Base-by-base conservation (phyloP, 805 yeast genomes). In the Tetrapisispora iriomotensis region DNA sequence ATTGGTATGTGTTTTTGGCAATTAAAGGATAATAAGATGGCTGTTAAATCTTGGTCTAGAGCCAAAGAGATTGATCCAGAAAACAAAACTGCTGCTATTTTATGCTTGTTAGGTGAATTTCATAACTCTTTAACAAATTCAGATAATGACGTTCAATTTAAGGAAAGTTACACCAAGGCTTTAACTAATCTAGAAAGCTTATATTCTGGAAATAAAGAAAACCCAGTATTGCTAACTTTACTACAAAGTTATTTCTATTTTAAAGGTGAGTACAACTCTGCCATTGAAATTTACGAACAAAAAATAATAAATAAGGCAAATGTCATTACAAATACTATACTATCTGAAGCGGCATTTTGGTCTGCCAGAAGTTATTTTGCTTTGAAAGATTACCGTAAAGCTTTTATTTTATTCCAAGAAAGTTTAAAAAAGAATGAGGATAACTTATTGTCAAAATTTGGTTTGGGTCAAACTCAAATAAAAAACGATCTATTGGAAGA, bases 1-100 rank as follows among this genome's bases (percentile, higher is more conserved):
- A 76, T 90, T 44, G 99, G 98, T 26, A 65, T 92, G 47, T 88
- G 96, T 60, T 90, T 79, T 56, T 92, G 96, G 96, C 75, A 75
- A 44, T 65, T 92, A 45, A 81, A 81, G 38, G 94, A 85, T 58
- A 73, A 75, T 46, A 72, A 72, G 37, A 72, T 85, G 66, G 97
- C 98, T 0, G 54, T 72, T 6, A 65, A 66, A 36, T 81, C 97
- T 0, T 92, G 97, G 96, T 72, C 74, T 45, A 73, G 96, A 53
- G 72, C 85, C 1, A 62, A 78, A 24, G 82, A 79, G 54, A 60
- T 90, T 30, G 75, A 81, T 45, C 77, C 81, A 4, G 54, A 65
- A 19, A 76, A 76, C 47, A 55, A 69, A 14, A 73, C 76, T 43
- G 87, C 87, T 3, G 72, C 73, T 37, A 63, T 85, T 6, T 66